A percentile compares a stretch with the other conserved stretches of the same genome.
Conservation (phyloP, 73 alveolate genomes). For the Effrenium voratum region DNA sequence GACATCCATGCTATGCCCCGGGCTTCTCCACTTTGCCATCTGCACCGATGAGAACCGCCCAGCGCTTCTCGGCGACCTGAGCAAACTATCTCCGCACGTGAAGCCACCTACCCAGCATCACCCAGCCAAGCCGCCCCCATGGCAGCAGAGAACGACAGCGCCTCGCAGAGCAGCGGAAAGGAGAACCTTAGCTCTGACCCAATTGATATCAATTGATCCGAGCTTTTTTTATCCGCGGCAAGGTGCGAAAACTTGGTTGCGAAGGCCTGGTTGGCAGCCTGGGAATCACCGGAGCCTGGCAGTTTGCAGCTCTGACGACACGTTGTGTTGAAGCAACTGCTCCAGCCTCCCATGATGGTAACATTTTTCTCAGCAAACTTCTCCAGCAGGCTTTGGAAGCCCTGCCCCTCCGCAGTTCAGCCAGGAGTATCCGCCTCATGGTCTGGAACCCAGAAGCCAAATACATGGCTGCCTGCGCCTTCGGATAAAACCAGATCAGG, state of each 20-base stretch:
- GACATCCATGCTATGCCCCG: too few species aligned
- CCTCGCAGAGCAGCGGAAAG: slow-evolving; percentile 87
- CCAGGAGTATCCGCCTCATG: slow-evolving; percentile 89
- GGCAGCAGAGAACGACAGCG: slow-evolving; percentile 50
- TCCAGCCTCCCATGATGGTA: slow-evolving; percentile 83
- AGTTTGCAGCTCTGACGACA: neutral
- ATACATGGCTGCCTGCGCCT: neutral
- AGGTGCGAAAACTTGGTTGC: slow-evolving; percentile 71
- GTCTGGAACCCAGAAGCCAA: neutral
- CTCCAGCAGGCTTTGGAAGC: slow-evolving; percentile 66
- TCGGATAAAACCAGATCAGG: slow-evolving; percentile 85
- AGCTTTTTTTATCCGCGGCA: too few species aligned
- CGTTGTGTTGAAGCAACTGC: neutral
- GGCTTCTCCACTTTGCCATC: slow-evolving; percentile 84
- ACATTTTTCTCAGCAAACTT: slow-evolving; percentile 87
- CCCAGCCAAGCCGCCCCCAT: slow-evolving; percentile 44
- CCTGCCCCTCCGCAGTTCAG: slow-evolving; percentile 94
- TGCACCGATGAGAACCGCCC: slow-evolving; percentile 67
- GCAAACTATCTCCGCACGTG: neutral
- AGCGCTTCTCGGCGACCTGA: slow-evolving; percentile 70
- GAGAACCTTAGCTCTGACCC: slow-evolving; percentile 49
- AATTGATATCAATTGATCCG: too few species aligned
- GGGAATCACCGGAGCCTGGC: slow-evolving; percentile 74
- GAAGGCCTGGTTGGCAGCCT: slow-evolving; percentile 57
- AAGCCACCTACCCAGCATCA: neutral